These are phyloP conservation scores for Acorus calamus DNA, from an alignment of 106 monocot genomes.

Conservation along the genomic window DNA sequence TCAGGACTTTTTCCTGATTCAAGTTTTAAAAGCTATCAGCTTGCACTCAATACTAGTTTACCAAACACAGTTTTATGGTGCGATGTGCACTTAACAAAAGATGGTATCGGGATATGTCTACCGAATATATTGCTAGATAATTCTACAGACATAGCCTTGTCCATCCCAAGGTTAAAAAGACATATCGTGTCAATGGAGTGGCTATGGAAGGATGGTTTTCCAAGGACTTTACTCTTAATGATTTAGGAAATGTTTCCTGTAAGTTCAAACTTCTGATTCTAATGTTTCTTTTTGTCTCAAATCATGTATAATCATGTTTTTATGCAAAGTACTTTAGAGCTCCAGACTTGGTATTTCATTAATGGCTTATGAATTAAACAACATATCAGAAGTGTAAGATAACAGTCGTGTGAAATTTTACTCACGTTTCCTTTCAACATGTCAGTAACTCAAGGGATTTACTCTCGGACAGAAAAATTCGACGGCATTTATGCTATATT, in stretches of 20 bases:
- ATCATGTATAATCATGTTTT: not conserved
- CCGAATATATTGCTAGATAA: conserved; percentile 27
- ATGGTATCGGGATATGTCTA: conserved; percentile 37
- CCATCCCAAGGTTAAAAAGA: not conserved
- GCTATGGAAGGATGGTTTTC: conserved; percentile 27
- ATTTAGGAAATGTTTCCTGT: conserved; percentile 25
- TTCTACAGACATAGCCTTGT: conserved; percentile 19
- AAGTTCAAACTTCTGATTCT: conserved; percentile 11
- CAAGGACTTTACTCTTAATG: conserved; percentile 16
- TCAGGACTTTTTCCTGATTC: conserved; percentile 61
- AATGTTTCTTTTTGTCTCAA: not conserved
- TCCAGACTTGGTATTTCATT: no score
- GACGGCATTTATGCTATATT: conserved; percentile 29
- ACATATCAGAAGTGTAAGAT: no score
- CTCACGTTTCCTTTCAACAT: not conserved
- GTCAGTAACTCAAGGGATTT: conserved; percentile 35
- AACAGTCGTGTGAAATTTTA: not conserved
- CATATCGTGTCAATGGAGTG: conserved; percentile 28
- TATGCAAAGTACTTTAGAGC: not conserved
- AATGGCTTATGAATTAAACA: no score
- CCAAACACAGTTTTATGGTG: conserved; percentile 24
- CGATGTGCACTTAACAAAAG: conserved; percentile 48
- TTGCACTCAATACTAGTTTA: conserved; percentile 1
- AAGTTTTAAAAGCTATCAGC: conserved; percentile 11
- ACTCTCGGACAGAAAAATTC: conserved; percentile 33